Percentiles rank a stretch among this genome's conserved stretches.
Evolutionary conservation across 768 basidiomycete genomes (phyloP).

Genomic region (Auricularia auricula-judae): DNA sequence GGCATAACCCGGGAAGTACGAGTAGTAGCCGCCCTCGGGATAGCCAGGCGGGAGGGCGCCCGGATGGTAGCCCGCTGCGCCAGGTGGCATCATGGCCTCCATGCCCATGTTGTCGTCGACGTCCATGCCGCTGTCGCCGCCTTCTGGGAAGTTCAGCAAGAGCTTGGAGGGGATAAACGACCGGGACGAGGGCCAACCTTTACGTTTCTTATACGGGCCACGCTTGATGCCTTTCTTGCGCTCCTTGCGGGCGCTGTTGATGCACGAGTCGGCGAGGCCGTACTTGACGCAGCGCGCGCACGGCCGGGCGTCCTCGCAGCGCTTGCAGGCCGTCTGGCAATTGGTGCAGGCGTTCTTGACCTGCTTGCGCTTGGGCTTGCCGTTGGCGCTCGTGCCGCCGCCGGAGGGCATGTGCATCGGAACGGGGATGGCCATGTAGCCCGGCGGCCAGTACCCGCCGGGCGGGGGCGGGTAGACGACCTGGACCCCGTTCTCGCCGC

Average conservation of each 20-base stretch:
- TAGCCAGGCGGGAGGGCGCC: not conserved
- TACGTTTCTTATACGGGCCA: slow-evolving; percentile 44
- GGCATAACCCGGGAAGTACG: not conserved
- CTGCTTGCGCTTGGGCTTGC: slow-evolving; percentile 37
- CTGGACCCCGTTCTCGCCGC: not conserved
- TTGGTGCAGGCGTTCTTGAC: slow-evolving; percentile 57
- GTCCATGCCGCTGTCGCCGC: not conserved
- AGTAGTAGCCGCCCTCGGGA: not conserved
- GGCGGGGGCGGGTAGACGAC: not conserved
- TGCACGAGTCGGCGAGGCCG: slow-evolving; percentile 43
- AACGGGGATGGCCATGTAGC: slow-evolving; percentile 14
- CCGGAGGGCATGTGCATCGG: slow-evolving; percentile 16
- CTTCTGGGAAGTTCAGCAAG: not conserved
- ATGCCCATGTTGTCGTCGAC: not conserved
- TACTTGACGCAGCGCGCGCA: slow-evolving; percentile 58
- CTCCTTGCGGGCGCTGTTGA: slow-evolving; percentile 53
- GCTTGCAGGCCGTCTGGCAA: slow-evolving; percentile 46
- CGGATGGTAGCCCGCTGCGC: not conserved
- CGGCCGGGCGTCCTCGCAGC: slow-evolving; percentile 47
- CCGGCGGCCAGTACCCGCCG: not conserved
- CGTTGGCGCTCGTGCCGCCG: slow-evolving; percentile 4
- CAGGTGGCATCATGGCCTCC: not conserved
- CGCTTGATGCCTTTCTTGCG: slow-evolving; percentile 51
- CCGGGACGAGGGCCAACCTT: slow-evolving; percentile 10
- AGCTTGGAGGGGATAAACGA: not conserved